Conservation (phyloP, 2,329 filamentous ascomycete species). For the Pseudocercospora cruenta region DNA sequence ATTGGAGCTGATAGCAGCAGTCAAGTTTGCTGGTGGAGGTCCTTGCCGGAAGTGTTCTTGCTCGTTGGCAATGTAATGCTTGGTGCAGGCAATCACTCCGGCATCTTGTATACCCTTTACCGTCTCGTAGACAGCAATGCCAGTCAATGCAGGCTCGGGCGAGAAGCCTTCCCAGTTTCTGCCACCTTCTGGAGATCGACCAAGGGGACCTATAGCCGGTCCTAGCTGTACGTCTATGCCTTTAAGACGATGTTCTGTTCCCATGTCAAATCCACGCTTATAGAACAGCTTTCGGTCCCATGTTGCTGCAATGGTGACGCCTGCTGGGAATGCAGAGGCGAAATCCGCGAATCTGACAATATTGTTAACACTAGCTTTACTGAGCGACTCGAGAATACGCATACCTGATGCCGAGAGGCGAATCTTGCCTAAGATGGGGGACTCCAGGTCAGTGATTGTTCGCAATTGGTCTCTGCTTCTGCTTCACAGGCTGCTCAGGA, state of each 20-base stretch:
- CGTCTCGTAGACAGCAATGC: slow-evolving; percentile 70
- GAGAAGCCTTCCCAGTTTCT: slow-evolving; percentile 73
- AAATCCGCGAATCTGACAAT: slow-evolving; percentile 64
- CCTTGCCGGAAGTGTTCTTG: slow-evolving; percentile 72
- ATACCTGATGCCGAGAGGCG: slow-evolving; percentile 73
- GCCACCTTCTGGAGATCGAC: slow-evolving; percentile 68
- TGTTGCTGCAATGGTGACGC: slow-evolving; percentile 78
- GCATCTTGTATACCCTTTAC: slow-evolving; percentile 80
- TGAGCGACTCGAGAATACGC: neutral
- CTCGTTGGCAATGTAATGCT: slow-evolving; percentile 77
- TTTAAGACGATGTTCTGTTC: slow-evolving; percentile 72
- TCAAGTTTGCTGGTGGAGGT: slow-evolving; percentile 54
- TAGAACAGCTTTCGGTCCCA: slow-evolving; percentile 76
- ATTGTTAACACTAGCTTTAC: neutral
- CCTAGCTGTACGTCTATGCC: slow-evolving; percentile 76
- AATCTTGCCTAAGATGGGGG: slow-evolving; percentile 63
- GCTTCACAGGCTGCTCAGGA: neutral
- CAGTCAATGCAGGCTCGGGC: slow-evolving; percentile 76
- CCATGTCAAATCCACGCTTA: slow-evolving; percentile 72
- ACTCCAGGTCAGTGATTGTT: neutral
- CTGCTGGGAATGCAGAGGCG: slow-evolving; percentile 78
- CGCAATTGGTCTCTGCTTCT: neutral
- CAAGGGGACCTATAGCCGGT: slow-evolving; percentile 75
- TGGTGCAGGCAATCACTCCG: slow-evolving; percentile 81
- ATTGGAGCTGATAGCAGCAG: slow-evolving; percentile 64